Evolutionary conservation across 495 filamentous ascomycete genomes (phyloP).

Genomic region (Saxophila tyrrhenica): DNA sequence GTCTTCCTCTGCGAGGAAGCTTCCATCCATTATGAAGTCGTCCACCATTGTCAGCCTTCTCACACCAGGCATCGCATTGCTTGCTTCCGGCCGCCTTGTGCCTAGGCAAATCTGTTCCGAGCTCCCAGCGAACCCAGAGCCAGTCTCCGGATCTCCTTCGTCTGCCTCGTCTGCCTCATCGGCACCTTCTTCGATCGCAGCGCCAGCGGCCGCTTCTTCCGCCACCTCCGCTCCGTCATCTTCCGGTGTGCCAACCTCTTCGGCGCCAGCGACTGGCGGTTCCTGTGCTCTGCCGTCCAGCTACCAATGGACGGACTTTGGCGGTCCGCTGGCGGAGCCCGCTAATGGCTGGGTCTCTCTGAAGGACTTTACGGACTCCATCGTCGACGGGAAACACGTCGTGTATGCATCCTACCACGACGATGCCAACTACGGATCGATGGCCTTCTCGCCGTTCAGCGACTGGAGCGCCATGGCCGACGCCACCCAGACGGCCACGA

Average conservation of each 20-base stretch:
- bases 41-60: neutral
- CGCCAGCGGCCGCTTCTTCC: neutral
- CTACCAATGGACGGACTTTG: constrained; percentile 45
- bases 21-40: neutral
- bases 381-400: constrained; percentile 43
- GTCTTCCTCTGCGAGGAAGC: neutral
- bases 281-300: constrained; percentile 43
- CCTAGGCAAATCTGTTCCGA: neutral
- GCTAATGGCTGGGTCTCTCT: constrained; percentile 42
- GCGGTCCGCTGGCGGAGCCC: constrained; percentile 35
- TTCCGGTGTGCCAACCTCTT: neutral
- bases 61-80: neutral
- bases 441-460: constrained; percentile 45
- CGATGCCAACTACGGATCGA: constrained; percentile 38
- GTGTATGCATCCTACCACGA: constrained; percentile 41
- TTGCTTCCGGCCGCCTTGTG: constrained; percentile 4
- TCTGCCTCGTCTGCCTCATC: neutral
- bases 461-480: constrained; percentile 45
- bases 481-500: constrained; percentile 43
- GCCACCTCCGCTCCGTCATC: neutral
- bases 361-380: constrained; percentile 47
- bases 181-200: neutral
- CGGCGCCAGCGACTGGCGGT: neutral
- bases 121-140: neutral
- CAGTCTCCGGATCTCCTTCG: neutral